Evolutionary conservation across 1,139 yeast genomes (phyloP).

Genomic region (Hemisphaericaspora xylanilytica): DNA sequence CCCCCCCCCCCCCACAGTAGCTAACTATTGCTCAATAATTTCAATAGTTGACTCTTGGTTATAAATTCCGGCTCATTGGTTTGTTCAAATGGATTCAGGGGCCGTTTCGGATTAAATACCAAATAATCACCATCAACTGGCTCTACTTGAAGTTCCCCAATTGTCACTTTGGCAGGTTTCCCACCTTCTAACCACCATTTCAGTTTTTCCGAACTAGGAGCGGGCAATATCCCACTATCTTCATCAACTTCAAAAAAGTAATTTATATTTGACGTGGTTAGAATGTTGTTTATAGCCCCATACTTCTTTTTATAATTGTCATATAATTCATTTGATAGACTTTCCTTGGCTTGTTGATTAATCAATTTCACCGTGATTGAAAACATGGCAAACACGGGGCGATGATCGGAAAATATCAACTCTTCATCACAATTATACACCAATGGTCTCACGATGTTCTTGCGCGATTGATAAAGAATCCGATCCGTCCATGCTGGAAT

Average conservation of each 20-base stretch:
- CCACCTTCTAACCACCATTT: constrained; percentile 95
- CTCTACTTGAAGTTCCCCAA: constrained; percentile 37
- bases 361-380: constrained; percentile 65
- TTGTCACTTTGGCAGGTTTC: constrained; percentile 64
- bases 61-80: constrained; percentile 38
- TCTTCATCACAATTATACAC: constrained; percentile 62
- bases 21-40: constrained; percentile 3
- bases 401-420: constrained; percentile 81
- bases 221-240: constrained; percentile 54
- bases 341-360: constrained; percentile 60
- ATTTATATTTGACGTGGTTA: constrained; percentile 28
- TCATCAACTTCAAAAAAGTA: constrained; percentile 24
- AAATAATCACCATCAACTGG: constrained; percentile 31
- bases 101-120: constrained; percentile 64
- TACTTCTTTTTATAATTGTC: constrained; percentile 47
- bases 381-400: constrained; percentile 86
- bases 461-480: constrained; percentile 46
- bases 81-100: constrained; percentile 66
- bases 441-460: constrained; percentile 58
- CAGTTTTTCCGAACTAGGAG: constrained; percentile 77
- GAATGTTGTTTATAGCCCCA: constrained; percentile 41
- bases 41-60: constrained; percentile 10
- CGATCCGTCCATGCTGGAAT: constrained; percentile 98
- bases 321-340: constrained; percentile 61
- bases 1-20: too few relatives aligned